These are phyloP conservation scores for Bruguiera parviflora DNA, from an alignment of 345 rosid species.

Conservation along the genomic window DNA sequence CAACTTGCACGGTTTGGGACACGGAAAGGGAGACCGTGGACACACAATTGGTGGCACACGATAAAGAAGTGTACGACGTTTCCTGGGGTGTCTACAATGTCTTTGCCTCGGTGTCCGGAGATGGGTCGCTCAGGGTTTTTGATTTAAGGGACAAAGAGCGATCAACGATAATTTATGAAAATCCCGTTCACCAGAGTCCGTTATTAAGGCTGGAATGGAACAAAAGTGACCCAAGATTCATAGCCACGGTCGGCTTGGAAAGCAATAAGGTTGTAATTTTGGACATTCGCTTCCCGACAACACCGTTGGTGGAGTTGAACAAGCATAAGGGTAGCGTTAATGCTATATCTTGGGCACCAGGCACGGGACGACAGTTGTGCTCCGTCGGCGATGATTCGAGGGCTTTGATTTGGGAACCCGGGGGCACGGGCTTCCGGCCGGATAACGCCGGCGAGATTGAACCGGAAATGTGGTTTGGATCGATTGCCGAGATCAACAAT, in stretches of 20 bases:
- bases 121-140: conserved; percentile 58
- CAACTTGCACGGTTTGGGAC: conserved; percentile 57
- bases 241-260: conserved; percentile 51
- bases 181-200: conserved; percentile 28
- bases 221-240: conserved; percentile 48
- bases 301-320: conserved; percentile 39
- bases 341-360: conserved; percentile 50
- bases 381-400: conserved; percentile 53
- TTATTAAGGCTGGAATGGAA: conserved; percentile 59
- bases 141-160: conserved; percentile 56
- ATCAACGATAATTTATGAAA: conserved; percentile 59
- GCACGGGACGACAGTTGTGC: conserved; percentile 36
- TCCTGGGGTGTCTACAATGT: conserved; percentile 56
- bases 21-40: conserved; percentile 41
- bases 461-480: conserved; percentile 49
- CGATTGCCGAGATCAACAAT: conserved; percentile 45
- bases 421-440: not conserved
- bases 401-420: conserved; percentile 50
- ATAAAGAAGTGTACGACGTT: conserved; percentile 56
- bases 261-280: conserved; percentile 45
- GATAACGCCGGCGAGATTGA: conserved; percentile 22
- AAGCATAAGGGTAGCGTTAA: conserved; percentile 48
- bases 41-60: conserved; percentile 55
- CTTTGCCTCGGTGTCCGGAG: conserved; percentile 58
- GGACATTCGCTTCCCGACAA: conserved; percentile 55